Percentiles rank a stretch among this genome's conserved stretches.
Evolutionary conservation across 106 monocot species (phyloP).

Genomic region (Triglochin maritima): DNA sequence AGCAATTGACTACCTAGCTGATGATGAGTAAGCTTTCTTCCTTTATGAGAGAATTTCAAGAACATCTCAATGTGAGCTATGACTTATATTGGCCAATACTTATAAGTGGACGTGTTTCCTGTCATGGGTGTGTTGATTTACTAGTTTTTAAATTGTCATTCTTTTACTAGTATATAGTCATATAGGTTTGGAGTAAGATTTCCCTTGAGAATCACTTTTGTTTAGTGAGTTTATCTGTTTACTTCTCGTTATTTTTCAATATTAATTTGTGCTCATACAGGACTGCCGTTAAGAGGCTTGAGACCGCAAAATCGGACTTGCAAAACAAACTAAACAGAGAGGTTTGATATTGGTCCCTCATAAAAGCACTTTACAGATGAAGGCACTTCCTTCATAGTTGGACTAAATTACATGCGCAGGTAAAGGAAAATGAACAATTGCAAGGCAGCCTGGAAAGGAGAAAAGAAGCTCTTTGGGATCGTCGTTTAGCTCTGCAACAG

Average conservation of each 20-base stretch:
- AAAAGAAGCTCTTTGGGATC: conserved; percentile 49
- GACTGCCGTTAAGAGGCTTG: conserved; percentile 58
- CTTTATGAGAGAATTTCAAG: background rate
- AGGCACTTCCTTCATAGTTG: background rate
- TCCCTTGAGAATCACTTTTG: too few relatives aligned
- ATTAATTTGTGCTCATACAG: conserved; percentile 17
- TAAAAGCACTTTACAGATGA: background rate
- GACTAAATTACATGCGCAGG: conserved; percentile 18
- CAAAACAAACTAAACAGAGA: conserved; percentile 64
- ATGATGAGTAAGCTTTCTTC: conserved; percentile 22
- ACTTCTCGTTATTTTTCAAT: background rate
- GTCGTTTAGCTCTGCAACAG: conserved; percentile 58
- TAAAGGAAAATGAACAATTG: conserved; percentile 53
- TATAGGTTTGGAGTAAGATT: too few relatives aligned
- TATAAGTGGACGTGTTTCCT: background rate
- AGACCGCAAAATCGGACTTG: conserved; percentile 57
- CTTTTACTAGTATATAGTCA: too few relatives aligned
- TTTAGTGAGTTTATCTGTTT: too few relatives aligned
- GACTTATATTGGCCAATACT: background rate
- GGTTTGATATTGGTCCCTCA: conserved; percentile 22
- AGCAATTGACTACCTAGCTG: conserved; percentile 11
- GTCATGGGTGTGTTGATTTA: too few relatives aligned
- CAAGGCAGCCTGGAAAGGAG: conserved; percentile 48
- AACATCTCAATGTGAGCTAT: background rate
- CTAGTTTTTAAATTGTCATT: too few relatives aligned